A percentile compares a stretch with the other conserved stretches of the same genome.
These are phyloP conservation scores for Sordariomycetes sp. DNA, from an alignment of 2,329 filamentous ascomycete species.

Conservation along the genomic window DNA sequence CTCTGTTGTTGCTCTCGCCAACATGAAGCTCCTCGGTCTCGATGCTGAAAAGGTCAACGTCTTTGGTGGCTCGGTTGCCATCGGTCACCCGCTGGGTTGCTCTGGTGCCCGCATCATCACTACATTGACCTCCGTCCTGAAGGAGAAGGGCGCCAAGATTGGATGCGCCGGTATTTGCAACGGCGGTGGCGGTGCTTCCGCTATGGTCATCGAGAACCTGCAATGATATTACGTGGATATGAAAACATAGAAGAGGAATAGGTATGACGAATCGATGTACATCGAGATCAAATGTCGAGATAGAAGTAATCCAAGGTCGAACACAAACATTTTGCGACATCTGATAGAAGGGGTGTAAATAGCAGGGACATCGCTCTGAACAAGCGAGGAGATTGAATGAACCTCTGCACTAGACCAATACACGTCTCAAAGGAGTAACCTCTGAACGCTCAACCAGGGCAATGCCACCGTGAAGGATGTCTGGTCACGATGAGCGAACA, in stretches of 20 bases:
- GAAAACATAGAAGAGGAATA: conserved; percentile 8
- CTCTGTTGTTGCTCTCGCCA: conserved; percentile 90
- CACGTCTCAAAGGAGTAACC: too few species aligned
- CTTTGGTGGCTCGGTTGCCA: conserved; percentile 88
- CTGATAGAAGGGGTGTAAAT: too few species aligned
- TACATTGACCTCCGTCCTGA: conserved; percentile 80
- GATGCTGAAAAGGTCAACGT: conserved; percentile 85
- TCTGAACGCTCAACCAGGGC: too few species aligned
- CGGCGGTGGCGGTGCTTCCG: conserved; percentile 90
- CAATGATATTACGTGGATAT: conserved; percentile 21
- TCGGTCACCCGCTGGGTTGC: conserved; percentile 89
- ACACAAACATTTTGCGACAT: too few species aligned
- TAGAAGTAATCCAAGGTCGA: neutral
- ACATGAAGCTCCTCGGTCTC: conserved; percentile 83
- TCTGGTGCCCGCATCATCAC: conserved; percentile 90
- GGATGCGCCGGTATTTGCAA: conserved; percentile 96
- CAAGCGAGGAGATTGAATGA: too few species aligned
- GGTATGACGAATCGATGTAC: conserved; percentile 4
- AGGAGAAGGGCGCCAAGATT: conserved; percentile 86
- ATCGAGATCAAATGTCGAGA: neutral
- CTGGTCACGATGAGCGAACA: too few species aligned
- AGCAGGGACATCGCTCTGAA: too few species aligned
- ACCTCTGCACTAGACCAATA: too few species aligned
- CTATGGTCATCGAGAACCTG: conserved; percentile 76
- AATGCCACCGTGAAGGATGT: too few species aligned